Base-by-base conservation (phyloP, 116 monocot species). In the Papilionanthe hybrid region DNA sequence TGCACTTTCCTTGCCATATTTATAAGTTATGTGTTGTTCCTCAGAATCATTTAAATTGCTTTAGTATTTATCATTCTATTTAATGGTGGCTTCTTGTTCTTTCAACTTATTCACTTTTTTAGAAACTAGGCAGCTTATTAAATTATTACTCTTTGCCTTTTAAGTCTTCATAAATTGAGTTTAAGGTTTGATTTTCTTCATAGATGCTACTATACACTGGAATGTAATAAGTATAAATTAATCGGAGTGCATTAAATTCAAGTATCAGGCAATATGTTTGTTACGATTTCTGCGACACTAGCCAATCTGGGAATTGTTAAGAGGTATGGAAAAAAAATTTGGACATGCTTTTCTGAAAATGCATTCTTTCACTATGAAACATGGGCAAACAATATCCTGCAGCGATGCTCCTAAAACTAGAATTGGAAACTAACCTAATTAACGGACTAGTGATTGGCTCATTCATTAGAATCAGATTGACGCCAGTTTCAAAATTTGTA, bases 171-270 rank as follows among this genome's bases (percentile, higher is more conserved):
- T 29, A 69, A 69, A 69, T 37, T 69, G 15, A 17, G 37, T 69
- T 9, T 25, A 17, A 69, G 69, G 69, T 13, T 69, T 29, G 69
- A 69, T 32, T 69, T 69, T 69, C 69, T 69, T 69, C 69, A 69
- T 37, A 15, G 6, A 69, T 69, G 5, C 12, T 4, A 32, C 22
- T 37, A 69, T 37, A 69, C 32, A 69, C 32, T 37, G 5, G 7
- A 15, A 69, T 69, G 69, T 17, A 37, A 69, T 32, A 37, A 32
- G 3, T 17, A 32, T 32, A 69, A 37, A 69, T 37, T 69, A 13
- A 41, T 69, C 69, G 37, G 69, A 5, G 17, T 69, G 69, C 32
- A 69, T 69, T 69, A 30, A 32, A 65, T 25, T 25, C 9, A 65
- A 37, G 69, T 37, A 69, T 69, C 22, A n/a, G 17, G 37, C 32